Evolutionary conservation across 2,329 filamentous ascomycete genomes (phyloP), one percentile per base, ranked within the genome.

Genomic region (Gnomoniopsis sp.): DNA sequence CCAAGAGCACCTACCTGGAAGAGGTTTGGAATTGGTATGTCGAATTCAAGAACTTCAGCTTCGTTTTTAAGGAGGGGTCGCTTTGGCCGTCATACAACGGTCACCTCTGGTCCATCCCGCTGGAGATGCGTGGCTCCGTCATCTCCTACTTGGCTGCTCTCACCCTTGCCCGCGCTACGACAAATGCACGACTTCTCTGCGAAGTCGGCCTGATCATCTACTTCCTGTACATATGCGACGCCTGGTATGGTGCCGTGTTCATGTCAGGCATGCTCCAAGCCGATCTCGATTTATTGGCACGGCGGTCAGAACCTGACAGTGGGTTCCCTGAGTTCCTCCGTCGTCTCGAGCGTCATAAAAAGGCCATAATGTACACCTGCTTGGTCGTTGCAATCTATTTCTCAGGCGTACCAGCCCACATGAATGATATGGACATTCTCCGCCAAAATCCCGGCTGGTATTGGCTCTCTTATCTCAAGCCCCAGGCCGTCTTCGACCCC

Each of bases 171-270:
- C 75, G 82, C 54, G 81, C 79, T 59, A 79, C 79, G 0, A 74
- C 72, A 26, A 80, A 77, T 55, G 79, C 81, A 3, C 80, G 87
- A 14, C 74, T 88, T 0, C 75, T 75, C 68, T 81, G 80, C 66
- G 72, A 85, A 65, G 48, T 76, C 1, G 78, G 67, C 1, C 73
- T 90, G 14, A 77, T 84, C 19, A 74, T 77, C 62, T 90, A 90
- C 71, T 88, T 88, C 66, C 74, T 90, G 67, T 89, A 88, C 69
- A 78, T 89, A 50, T 80, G 79, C 3, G 87, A 90, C 67, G 86
- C 84, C 36, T 83, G 79, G 70, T 84, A 84, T 66, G 82, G 80
- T 62, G 77, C 84, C 22, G 76, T 86, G 70, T 88, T 88, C 67
- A 69, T 81, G 14, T 72, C 77, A 0, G 86, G 86, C 23, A 85